A percentile compares a stretch with the other conserved stretches of the same genome.
Conservation (phyloP, 2,329 filamentous ascomycete species). For the Ophiostoma novo-ulmi region DNA sequence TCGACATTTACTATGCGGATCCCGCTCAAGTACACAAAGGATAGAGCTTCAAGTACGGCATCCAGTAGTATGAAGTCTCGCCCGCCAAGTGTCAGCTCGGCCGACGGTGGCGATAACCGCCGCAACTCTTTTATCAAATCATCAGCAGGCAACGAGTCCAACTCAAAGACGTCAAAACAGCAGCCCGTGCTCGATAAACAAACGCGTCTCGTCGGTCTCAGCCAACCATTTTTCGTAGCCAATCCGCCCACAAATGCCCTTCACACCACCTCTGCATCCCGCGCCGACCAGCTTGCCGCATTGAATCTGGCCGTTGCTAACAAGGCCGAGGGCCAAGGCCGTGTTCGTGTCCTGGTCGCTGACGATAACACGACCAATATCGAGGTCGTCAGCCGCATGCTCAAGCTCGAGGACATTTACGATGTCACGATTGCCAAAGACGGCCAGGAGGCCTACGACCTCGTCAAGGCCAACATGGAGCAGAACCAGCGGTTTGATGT, state of each 20-base stretch:
- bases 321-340: slow-evolving; percentile 51
- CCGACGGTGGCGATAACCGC: slow-evolving; percentile 37
- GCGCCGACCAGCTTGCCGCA: slow-evolving; percentile 57
- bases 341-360: slow-evolving; percentile 77
- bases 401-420: slow-evolving; percentile 73
- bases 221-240: slow-evolving; percentile 71
- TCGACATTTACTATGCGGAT: slow-evolving; percentile 80
- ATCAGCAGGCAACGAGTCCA: slow-evolving; percentile 21
- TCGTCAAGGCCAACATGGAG: slow-evolving; percentile 77
- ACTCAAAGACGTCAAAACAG: slow-evolving; percentile 28
- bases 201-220: slow-evolving; percentile 75
- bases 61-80: slow-evolving; percentile 51
- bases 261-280: slow-evolving; percentile 17
- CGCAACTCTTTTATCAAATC: slow-evolving; percentile 32
- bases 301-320: slow-evolving; percentile 60
- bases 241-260: slow-evolving; percentile 31
- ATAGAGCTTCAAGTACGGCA: slow-evolving; percentile 51
- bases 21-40: slow-evolving; percentile 70
- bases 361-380: slow-evolving; percentile 61
- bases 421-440: slow-evolving; percentile 85
- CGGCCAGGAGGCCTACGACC: slow-evolving; percentile 80
- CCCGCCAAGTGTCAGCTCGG: slow-evolving; percentile 43
- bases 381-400: slow-evolving; percentile 56
- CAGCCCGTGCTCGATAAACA: slow-evolving; percentile 55
- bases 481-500: slow-evolving; percentile 69